Base-by-base conservation (phyloP, 768 basidiomycete genomes). In the Thelephora aurantiotincta region DNA sequence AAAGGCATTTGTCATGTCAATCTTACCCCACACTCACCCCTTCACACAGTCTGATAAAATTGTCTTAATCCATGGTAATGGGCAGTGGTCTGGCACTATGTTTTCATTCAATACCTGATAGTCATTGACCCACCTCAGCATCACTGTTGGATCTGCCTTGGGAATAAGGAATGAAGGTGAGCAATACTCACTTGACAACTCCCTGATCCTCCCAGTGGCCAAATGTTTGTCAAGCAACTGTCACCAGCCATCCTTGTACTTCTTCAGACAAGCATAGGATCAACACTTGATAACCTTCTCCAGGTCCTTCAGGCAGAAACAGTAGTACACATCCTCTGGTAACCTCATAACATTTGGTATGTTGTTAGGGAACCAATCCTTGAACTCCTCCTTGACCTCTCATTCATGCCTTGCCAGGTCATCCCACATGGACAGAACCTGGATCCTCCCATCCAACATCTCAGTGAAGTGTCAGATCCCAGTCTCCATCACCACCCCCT, bases 1-100 rank as follows among this genome's bases (percentile, higher is more conserved):
- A 41, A 69, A 71, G 0, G 63, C 56, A 33, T 68, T 61, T 16
- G 63, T 66, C 62, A 69, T 68, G 42, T 72, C 63, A 1, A 72
- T 57, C 14, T 60, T 66, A 0, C 54, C 61, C 48, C 59, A 72
- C 0, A 68, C 52, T n/a, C 57, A 60, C 0, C 67, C 68, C 41
- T 63, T 61, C 0, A 57, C 62, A 47, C 63, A 66, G 43, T 68
- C 64, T 1, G 54, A 47, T 0, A 67, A 49, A 5, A 68, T 67
- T 14, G 65, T 55, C 37, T 60, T 58, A 20, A 67, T 46, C 0
- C 50, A 35, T 0, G 60, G 64, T 13, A 68, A 46, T 0, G 65
- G 64, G 46, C 55, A 57, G 11, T 46, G 55, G 48, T 67, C 64
- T 0, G 55, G 47, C 0, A 66, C 48, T 0, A 58, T 63, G 45